Evolutionary conservation across 2,329 filamentous ascomycete genomes (phyloP).

Genomic region (Metarhizium guizhouense): DNA sequence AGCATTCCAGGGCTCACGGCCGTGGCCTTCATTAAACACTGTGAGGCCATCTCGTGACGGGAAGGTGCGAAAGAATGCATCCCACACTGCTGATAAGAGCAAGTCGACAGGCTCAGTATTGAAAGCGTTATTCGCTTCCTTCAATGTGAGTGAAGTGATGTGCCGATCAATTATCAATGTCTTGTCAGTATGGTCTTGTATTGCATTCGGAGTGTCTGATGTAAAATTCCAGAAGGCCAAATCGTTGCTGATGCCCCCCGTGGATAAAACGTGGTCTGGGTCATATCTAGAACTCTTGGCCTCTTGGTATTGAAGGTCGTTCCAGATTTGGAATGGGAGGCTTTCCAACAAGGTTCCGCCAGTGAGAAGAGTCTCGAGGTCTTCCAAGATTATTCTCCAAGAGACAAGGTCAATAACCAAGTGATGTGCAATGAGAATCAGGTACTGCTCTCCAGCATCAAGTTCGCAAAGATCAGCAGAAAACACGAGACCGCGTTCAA

Average conservation of each 20-base stretch:
- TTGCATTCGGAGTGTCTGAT: not conserved
- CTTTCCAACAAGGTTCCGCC: not conserved
- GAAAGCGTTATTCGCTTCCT: slow-evolving; percentile 12
- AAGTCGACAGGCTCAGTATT: slow-evolving; percentile 24
- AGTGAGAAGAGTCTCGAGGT: slow-evolving; percentile 30
- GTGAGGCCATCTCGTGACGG: slow-evolving; percentile 15
- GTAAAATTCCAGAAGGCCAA: slow-evolving; percentile 2
- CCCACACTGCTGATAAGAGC: slow-evolving; percentile 19
- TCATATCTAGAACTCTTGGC: not conserved
- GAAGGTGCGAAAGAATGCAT: slow-evolving; percentile 22
- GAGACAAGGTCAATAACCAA: slow-evolving; percentile 35
- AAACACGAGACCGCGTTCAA: slow-evolving; percentile 1
- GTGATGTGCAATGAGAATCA: slow-evolving; percentile 26
- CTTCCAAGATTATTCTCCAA: slow-evolving; percentile 34
- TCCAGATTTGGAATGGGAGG: slow-evolving; percentile 19
- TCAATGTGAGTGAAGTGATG: slow-evolving; percentile 5
- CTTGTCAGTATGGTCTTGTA: slow-evolving; percentile 2
- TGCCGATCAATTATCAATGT: slow-evolving; percentile 1
- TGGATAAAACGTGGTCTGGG: not conserved
- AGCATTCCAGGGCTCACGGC: slow-evolving; percentile 13
- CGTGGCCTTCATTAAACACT: slow-evolving; percentile 12
- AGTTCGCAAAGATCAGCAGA: slow-evolving; percentile 4
- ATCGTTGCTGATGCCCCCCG: not conserved
- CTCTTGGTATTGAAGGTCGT: slow-evolving; percentile 23
- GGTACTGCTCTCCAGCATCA: slow-evolving; percentile 10